These are phyloP conservation scores for Auriscalpium vulgare DNA, from an alignment of 768 basidiomycete genomes.

Conservation along the genomic window DNA sequence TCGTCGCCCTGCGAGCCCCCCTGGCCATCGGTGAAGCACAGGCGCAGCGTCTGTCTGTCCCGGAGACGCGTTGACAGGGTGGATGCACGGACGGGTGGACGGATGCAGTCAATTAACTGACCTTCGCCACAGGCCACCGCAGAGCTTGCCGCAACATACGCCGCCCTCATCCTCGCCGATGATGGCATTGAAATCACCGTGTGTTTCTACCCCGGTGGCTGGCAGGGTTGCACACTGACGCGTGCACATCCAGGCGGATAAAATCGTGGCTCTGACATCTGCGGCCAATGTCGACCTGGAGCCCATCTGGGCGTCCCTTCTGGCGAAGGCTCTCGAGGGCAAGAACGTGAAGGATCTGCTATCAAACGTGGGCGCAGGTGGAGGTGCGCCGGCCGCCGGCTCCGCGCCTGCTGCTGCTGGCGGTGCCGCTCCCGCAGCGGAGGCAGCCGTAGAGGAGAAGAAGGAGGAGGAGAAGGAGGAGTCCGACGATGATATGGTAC, in stretches of 20 bases:
- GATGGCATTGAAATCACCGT: conserved; percentile 97
- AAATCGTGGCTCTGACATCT: conserved; percentile 75
- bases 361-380: conserved; percentile 90
- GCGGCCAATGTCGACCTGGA: conserved; percentile 86
- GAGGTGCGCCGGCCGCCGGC: conserved; percentile 71
- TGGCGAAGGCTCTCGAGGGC: conserved; percentile 96
- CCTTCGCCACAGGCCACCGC: conserved; percentile 34
- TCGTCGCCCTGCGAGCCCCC: too few species aligned
- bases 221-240: not conserved
- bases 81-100: not conserved
- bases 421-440: conserved; percentile 53
- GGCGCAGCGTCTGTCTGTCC: too few species aligned
- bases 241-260: conserved; percentile 63
- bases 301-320: conserved; percentile 95
- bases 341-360: conserved; percentile 96
- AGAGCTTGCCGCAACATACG: conserved; percentile 93
- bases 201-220: conserved; percentile 27
- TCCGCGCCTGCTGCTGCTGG: conserved; percentile 45
- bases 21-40: too few species aligned
- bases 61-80: not conserved
- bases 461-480: conserved; percentile 84
- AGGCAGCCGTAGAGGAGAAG: conserved; percentile 69
- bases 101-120: not conserved
- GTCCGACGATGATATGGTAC: conserved; percentile 85
- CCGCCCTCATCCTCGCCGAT: conserved; percentile 97